Percentiles rank a stretch among this genome's conserved stretches.
Conservation (phyloP, 768 basidiomycete species). For the Multifurca ochricompacta region DNA sequence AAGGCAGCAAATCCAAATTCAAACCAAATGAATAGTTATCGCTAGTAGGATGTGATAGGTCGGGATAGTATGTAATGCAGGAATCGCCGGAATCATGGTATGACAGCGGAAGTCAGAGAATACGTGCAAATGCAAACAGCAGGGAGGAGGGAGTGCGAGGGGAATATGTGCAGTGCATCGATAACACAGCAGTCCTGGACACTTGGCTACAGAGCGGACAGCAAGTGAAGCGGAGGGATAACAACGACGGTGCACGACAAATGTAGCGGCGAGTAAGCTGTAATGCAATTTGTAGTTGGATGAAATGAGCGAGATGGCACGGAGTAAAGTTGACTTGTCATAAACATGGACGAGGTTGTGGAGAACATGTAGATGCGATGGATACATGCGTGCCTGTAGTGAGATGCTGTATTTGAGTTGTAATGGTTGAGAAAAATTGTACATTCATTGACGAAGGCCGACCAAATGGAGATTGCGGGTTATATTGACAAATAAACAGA, state of each 20-base stretch:
- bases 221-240: constrained; percentile 12
- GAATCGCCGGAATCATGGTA: constrained; percentile 7
- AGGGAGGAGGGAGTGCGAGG: neutral
- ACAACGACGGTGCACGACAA: constrained; percentile 7
- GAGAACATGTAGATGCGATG: constrained; percentile 10
- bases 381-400: constrained; percentile 10
- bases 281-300: constrained; percentile 1
- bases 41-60: constrained; percentile 6
- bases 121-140: constrained; percentile 11
- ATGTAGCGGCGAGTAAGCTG: neutral
- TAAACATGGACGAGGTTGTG: constrained; percentile 12
- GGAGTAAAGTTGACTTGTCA: neutral
- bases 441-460: constrained; percentile 14
- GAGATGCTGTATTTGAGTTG: neutral
- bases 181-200: constrained; percentile 4
- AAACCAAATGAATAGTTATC: constrained; percentile 25
- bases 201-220: constrained; percentile 8
- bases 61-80: constrained; percentile 14
- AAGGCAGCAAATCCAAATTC: neutral
- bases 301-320: neutral
- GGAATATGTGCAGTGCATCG: neutral
- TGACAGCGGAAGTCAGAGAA: constrained; percentile 2
- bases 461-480: constrained; percentile 9
- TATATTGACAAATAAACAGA: constrained; percentile 19
- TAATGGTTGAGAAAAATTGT: constrained; percentile 1